phyloP scores from a whole-genome alignment of 75 land plant species.

The Cunninghamia lanceolata region DNA sequence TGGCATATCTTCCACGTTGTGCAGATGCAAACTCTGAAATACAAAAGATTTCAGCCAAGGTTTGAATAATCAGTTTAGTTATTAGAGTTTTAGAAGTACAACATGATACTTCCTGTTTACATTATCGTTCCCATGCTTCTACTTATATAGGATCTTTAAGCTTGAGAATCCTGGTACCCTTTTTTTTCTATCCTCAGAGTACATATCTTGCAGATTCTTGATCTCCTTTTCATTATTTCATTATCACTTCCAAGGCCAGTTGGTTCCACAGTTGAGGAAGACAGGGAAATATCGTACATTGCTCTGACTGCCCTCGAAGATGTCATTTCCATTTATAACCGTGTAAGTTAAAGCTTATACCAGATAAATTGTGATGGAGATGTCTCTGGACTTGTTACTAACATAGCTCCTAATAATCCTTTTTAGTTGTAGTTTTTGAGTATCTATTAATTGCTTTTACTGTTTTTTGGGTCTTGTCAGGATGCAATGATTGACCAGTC shows the following conservation, averaged over 20 bases:
- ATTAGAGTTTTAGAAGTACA: neutral
- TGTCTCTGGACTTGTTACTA: neutral
- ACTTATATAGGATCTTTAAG: neutral
- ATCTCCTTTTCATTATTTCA: slow-evolving; percentile 83
- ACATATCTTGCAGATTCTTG: slow-evolving; percentile 61
- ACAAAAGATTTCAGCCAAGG: slow-evolving; percentile 81
- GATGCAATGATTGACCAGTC: slow-evolving; percentile 83
- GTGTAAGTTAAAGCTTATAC: slow-evolving; percentile 50
- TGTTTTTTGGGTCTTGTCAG: slow-evolving; percentile 29
- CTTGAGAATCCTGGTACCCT: neutral
- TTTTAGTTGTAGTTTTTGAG: neutral
- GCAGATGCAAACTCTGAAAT: slow-evolving; percentile 74
- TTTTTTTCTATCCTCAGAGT: slow-evolving; percentile 1
- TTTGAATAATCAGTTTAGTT: slow-evolving; percentile 10
- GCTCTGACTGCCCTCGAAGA: slow-evolving; percentile 92
- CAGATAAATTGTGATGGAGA: neutral
- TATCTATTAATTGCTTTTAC: neutral
- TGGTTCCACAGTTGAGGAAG: slow-evolving; percentile 44
- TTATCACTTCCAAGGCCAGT: slow-evolving; percentile 72
- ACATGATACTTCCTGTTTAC: neutral
- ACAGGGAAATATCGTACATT: slow-evolving; percentile 66
- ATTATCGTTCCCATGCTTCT: neutral
- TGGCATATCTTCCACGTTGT: slow-evolving; percentile 92
- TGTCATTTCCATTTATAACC: slow-evolving; percentile 83
- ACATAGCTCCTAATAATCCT: neutral